Percentiles rank a stretch among this genome's conserved stretches.
These are phyloP conservation scores for Tricholoma terreum DNA, from an alignment of 768 basidiomycete species.

Conservation along the genomic window DNA sequence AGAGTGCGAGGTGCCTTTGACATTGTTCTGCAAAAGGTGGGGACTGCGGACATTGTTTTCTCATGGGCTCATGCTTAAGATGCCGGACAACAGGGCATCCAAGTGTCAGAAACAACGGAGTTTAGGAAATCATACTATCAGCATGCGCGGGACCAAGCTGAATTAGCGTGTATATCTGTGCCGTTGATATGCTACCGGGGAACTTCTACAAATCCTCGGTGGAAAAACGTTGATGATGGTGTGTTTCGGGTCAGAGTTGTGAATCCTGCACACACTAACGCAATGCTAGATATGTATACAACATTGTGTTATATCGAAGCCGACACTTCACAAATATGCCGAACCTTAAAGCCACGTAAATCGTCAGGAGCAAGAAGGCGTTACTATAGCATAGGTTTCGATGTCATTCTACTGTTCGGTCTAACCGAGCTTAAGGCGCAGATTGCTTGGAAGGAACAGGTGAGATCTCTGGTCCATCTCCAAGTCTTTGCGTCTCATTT, in stretches of 20 bases:
- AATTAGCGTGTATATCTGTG: conserved; percentile 1
- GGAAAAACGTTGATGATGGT: conserved; percentile 14
- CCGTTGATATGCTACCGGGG: conserved; percentile 23
- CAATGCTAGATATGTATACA: conserved; percentile 7
- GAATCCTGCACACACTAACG: neutral
- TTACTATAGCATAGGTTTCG: conserved; percentile 16
- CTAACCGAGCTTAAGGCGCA: conserved; percentile 21
- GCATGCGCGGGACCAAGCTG: neutral
- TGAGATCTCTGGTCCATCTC: neutral
- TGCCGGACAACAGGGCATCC: conserved; percentile 32
- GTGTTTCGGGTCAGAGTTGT: neutral
- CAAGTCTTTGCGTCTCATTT: no score
- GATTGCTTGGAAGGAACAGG: conserved; percentile 18
- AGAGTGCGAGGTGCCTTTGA: conserved; percentile 16
- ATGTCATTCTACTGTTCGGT: conserved; percentile 18
- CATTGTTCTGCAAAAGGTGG: conserved; percentile 25
- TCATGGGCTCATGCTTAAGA: neutral
- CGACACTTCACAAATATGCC: conserved; percentile 1
- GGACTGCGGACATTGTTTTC: neutral
- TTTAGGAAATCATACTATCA: conserved; percentile 14
- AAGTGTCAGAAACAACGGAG: conserved; percentile 22
- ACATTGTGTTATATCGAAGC: conserved; percentile 10
- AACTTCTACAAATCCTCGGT: conserved; percentile 6
- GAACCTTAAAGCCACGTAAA: neutral
- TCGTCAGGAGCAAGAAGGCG: neutral